These are phyloP conservation scores for Pisolithus thermaeus DNA, from an alignment of 1,284 basidiomycete genomes.

Conservation along the genomic window DNA sequence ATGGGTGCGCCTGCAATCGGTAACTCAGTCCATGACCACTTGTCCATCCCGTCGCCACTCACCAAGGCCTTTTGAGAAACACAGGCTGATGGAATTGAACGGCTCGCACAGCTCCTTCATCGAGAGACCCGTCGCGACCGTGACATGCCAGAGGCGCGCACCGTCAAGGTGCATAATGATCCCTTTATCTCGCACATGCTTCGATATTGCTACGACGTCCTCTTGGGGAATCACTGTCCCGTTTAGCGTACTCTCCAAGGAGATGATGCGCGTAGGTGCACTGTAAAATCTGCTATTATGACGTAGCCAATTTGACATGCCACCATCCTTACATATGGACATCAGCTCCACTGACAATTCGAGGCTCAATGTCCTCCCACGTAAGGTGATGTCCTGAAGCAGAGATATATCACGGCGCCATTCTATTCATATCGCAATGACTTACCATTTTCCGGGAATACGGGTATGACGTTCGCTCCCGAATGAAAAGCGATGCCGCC, in stretches of 20 bases:
- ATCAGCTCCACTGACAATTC: slow-evolving; percentile 64
- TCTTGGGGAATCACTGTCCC: slow-evolving; percentile 91
- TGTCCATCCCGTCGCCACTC: slow-evolving; percentile 10
- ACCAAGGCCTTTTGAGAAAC: slow-evolving; percentile 95
- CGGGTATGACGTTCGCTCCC: slow-evolving; percentile 70
- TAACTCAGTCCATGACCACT: background rate
- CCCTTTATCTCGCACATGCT: slow-evolving; percentile 63
- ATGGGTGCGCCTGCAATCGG: slow-evolving; percentile 72
- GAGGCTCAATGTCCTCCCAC: slow-evolving; percentile 71
- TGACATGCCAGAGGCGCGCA: slow-evolving; percentile 93
- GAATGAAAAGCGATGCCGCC: slow-evolving; percentile 92
- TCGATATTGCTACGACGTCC: slow-evolving; percentile 80
- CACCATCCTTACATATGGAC: slow-evolving; percentile 58
- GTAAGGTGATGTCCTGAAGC: slow-evolving; percentile 74
- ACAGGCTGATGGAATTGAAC: slow-evolving; percentile 92
- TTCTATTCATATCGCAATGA: slow-evolving; percentile 1
- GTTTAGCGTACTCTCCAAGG: slow-evolving; percentile 89
- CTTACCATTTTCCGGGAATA: slow-evolving; percentile 66
- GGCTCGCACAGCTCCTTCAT: slow-evolving; percentile 80
- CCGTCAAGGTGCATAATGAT: slow-evolving; percentile 91
- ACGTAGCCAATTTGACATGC: background rate
- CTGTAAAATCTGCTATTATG: slow-evolving; percentile 30
- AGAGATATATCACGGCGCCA: background rate
- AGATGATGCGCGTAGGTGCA: slow-evolving; percentile 77
- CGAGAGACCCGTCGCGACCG: slow-evolving; percentile 65